Evolutionary conservation across 768 basidiomycete species (phyloP), one percentile per base, ranked within the genome.

Genomic region (Lentinus brumalis): DNA sequence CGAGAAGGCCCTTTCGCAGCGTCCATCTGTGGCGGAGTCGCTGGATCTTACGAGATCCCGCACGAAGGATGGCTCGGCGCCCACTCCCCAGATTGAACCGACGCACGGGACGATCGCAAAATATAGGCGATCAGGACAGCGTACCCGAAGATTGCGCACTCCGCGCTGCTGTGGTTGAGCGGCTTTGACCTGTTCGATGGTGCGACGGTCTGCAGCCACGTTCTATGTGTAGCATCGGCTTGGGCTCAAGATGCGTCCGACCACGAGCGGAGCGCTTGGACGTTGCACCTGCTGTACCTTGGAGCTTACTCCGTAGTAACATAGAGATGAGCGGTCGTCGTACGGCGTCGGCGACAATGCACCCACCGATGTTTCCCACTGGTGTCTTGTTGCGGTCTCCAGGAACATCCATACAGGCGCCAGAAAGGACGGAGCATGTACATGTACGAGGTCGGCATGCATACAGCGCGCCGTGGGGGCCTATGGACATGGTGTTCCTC

Each of bases 41-140:
- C 60, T 29, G 50, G 32, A 61, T 61, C 60, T 61, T 56, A 61
- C 53, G 60, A 41, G 54, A 61, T 61, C 54, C 60, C 60, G 60
- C 35, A 45, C 57, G n/a, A 40, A 38, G 35, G 35, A 35, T 6
- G 11, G 35, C 11, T 35, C 35, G 50, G 39, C 47, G 11, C 14
- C 26, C 53, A 49, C 32, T 42, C 41, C 31, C 60, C 50, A 56
- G 38, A 41, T 56, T 18, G 32, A 40, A 61, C 50, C 53, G 53
- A 56, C 59, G 31, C 46, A 32, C 46, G 46, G 16, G 21, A 12
- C n/a, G 16, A 31, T 18, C 40, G 40, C 26, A 50, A 47, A 44
- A 50, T 31, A 44, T 50, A 38, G 29, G 29, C 31, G 18, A 12
- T 53, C 29, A 49, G 53, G 45, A 41, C 42, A 26, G 21, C 21